Conservation (phyloP, 768 basidiomycete species). For the Tylopilus rubrobrunneus region DNA sequence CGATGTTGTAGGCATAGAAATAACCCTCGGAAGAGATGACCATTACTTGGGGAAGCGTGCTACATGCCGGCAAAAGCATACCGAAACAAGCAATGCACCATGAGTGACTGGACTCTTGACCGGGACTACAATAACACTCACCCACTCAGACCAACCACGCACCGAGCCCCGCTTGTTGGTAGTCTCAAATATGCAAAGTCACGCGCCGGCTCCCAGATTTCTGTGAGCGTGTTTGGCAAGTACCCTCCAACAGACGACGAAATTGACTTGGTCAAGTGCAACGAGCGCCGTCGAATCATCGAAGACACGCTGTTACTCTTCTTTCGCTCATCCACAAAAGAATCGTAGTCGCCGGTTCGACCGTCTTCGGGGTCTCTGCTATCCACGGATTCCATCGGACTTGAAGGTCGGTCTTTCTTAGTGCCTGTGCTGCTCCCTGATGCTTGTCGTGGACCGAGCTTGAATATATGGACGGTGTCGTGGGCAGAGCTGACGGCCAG, state of each 20-base stretch:
- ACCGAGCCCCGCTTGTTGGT: slow-evolving; percentile 72
- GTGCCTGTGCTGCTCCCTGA: slow-evolving; percentile 9
- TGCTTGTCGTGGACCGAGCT: slow-evolving; percentile 52
- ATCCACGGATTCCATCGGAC: slow-evolving; percentile 65
- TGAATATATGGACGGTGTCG: slow-evolving; percentile 96
- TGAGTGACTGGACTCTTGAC: background rate
- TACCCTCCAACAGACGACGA: slow-evolving; percentile 82
- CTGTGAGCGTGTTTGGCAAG: slow-evolving; percentile 83
- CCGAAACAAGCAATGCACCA: background rate
- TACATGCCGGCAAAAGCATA: slow-evolving; percentile 25
- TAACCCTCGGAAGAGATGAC: slow-evolving; percentile 94
- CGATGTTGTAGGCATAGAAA: slow-evolving; percentile 94
- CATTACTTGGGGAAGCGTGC: slow-evolving; percentile 95
- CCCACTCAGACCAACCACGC: slow-evolving; percentile 88
- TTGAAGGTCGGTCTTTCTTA: slow-evolving; percentile 39
- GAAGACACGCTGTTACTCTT: slow-evolving; percentile 55
- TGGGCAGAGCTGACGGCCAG: slow-evolving; percentile 89
- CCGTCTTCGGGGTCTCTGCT: slow-evolving; percentile 56
- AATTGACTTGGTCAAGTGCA: slow-evolving; percentile 71
- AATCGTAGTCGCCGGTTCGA: slow-evolving; percentile 73
- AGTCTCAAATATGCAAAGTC: slow-evolving; percentile 91
- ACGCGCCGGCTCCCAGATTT: slow-evolving; percentile 94
- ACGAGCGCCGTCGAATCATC: slow-evolving; percentile 60
- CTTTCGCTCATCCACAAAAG: slow-evolving; percentile 76
- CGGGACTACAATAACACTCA: slow-evolving; percentile 37